Base-by-base conservation (phyloP, 371 early-diverging fungal species). In the Actinomortierella ambigua region DNA sequence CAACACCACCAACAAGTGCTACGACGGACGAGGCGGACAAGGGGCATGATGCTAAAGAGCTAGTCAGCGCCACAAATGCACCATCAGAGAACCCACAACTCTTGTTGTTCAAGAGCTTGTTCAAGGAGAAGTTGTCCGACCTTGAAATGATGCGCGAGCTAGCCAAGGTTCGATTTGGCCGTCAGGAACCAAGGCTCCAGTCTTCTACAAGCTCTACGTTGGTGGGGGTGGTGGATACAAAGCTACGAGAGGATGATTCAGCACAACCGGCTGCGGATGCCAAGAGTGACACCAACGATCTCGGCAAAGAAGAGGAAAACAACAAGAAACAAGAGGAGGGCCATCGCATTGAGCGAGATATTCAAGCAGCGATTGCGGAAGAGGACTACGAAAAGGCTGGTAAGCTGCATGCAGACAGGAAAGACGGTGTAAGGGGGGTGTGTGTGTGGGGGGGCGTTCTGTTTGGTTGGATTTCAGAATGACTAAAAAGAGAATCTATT, bases 371-470 rank as follows among this genome's bases (percentile, higher is more conserved):
- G 13, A 63, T 73, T 13, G 73, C 55, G 0, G 60, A 66, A 41
- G 73, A 73, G 15, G 67, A 67, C 42, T 73, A 73, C 43, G 63
- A 66, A 8, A 40, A 51, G 1, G 73, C 73, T 56, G 73, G 73
- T 73, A 41, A 48, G 60, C 26, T 27, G 5, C n/a, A n/a, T n/a
- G n/a, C n/a, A n/a, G n/a, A n/a, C n/a, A n/a, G n/a, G n/a, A n/a
- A n/a, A n/a, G n/a, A n/a, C n/a, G n/a, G 23, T 23, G 11, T 34
- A 34, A 4, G 11, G 7, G 4, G 4, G 34, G 4, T 11, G 34
- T 34, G 42, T 49, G 18, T 48, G 26, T 26, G 18, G 11, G 11
- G 43, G 13, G 0, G n/a, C 40, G 22, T 39, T 29, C 14, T n/a
- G 20, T 9, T 29, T 17, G 26, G 22, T 27, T 24, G 14, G 44